Base-by-base conservation (phyloP, 139 green algal species). In the Pleodorina starrii region DNA sequence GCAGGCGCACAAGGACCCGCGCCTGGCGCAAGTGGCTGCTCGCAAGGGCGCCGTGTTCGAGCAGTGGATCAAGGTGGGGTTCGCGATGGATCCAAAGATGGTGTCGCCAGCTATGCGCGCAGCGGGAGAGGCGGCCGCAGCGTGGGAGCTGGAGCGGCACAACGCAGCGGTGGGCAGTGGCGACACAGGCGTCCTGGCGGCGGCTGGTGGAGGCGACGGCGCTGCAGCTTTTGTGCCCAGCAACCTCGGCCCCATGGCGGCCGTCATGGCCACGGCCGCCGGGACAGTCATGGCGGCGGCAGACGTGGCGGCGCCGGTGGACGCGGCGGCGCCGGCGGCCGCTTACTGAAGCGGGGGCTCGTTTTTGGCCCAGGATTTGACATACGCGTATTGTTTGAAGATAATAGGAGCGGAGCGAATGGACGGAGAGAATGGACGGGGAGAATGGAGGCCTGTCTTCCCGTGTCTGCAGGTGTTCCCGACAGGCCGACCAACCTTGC, bases 191-290 rank as follows among this genome's bases (percentile, higher is more conserved):
- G n/a, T n/a, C n/a, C n/a, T n/a, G 93, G 12, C 91, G 98, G 40
- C 90, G 54, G 54, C 54, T n/a, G 54, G 54, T 25, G 54, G 21
- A 21, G 29, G 3, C 29, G 54, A 21, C 54, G 54, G 93, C 16
- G 97, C 97, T 29, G 50, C 44, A 0, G 42, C 46, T 14, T 96
- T 97, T 29, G 94, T 97, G 29, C 99, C 97, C 84, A 99, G 78
- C 78, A 71, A n/a, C 35, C 10, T 50, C 51, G 72, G 78, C 36
- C 78, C 78, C 14, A 85, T 85, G 1, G 51, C 21, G 2, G 78
- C 78, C 5, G 78, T 85, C 5, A 72, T 85, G 78, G 78, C 76
- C 10, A 69, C 66, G 76, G 76, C 76, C 44, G 76, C 76, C 10
- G 76, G 44, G 44, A 11, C 78, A 21, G 54, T 36, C 11, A 50